Conservation (phyloP, 2,329 filamentous ascomycete species). For the Myriosclerotinia curreyana region DNA sequence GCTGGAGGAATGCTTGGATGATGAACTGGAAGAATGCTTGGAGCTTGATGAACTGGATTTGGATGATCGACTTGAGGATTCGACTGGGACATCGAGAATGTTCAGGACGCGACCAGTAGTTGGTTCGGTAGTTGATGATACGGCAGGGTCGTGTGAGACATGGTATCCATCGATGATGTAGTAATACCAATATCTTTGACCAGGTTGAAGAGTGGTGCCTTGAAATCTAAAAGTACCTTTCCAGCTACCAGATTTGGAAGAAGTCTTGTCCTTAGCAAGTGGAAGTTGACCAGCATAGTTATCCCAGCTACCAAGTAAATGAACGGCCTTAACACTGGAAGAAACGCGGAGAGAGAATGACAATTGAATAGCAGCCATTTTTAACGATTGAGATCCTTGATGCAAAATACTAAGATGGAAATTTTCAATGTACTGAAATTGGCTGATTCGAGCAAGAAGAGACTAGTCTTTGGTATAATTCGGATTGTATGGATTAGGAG, state of each 20-base stretch:
- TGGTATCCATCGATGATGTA: conserved; percentile 99
- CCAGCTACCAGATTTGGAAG: conserved; percentile 87
- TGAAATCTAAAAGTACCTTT: conserved; percentile 97
- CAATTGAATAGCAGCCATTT: conserved; percentile 88
- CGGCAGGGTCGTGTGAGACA: conserved; percentile 91
- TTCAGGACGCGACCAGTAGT: conserved; percentile 97
- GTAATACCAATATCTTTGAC: conserved; percentile 99
- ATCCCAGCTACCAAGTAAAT: conserved; percentile 97
- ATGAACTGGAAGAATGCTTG: conserved; percentile 43
- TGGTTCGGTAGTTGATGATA: conserved; percentile 85
- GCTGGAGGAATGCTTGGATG: conserved; percentile 43
- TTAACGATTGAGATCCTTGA: conserved; percentile 43
- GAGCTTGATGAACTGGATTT: conserved; percentile 41
- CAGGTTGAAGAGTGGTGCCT: conserved; percentile 77
- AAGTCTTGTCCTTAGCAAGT: conserved; percentile 80
- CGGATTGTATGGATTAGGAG: conserved; percentile 29
- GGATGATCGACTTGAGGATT: conserved; percentile 46
- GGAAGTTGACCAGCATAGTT: conserved; percentile 93
- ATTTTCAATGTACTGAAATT: conserved; percentile 31
- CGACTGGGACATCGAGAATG: conserved; percentile 81
- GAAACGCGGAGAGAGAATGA: conserved; percentile 96
- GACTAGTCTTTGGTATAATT: conserved; percentile 35
- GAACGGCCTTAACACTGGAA: conserved; percentile 93
- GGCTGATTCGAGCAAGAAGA: conserved; percentile 43
- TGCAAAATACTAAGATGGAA: conserved; percentile 39